Conservation (phyloP, 306 rosid species). For the Begonia peltatifolia region DNA sequence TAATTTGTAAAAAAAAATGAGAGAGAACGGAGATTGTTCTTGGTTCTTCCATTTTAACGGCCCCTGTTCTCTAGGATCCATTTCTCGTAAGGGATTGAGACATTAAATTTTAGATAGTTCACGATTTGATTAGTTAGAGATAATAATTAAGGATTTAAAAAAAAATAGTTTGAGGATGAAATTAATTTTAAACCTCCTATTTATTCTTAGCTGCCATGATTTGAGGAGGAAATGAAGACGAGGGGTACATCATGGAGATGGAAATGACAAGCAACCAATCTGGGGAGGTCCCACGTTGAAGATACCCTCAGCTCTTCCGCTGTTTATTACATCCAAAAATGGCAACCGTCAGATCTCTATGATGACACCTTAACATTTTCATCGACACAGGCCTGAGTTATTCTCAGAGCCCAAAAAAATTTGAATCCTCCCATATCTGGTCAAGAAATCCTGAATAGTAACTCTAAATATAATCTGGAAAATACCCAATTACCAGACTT, state of each 20-base stretch:
- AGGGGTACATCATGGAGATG: constrained; percentile 30
- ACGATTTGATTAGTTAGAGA: too few relatives aligned
- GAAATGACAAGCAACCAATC: constrained; percentile 32
- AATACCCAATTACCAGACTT: too few relatives aligned
- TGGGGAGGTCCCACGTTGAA: constrained; percentile 22
- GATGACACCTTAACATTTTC: not conserved
- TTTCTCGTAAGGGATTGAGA: too few relatives aligned
- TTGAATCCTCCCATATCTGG: constrained; percentile 1
- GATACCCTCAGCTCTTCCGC: constrained; percentile 4
- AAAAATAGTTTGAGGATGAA: too few relatives aligned
- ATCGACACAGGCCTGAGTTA: not conserved
- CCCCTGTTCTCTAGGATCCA: too few relatives aligned
- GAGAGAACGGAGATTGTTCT: too few relatives aligned
- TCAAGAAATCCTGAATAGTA: not conserved
- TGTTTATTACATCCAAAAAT: not conserved
- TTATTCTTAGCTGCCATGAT: constrained; percentile 39
- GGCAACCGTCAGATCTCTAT: not conserved
- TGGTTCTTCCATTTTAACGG: too few relatives aligned
- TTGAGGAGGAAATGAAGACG: constrained; percentile 17
- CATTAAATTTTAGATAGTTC: too few relatives aligned
- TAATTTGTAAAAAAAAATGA: too few relatives aligned
- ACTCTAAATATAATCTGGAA: not conserved
- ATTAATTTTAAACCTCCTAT: too few relatives aligned
- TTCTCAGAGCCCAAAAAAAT: not conserved
- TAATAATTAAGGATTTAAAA: too few relatives aligned